Evolutionary conservation across 106 monocot genomes (phyloP).

Genomic region (Dendrobium officinale): DNA sequence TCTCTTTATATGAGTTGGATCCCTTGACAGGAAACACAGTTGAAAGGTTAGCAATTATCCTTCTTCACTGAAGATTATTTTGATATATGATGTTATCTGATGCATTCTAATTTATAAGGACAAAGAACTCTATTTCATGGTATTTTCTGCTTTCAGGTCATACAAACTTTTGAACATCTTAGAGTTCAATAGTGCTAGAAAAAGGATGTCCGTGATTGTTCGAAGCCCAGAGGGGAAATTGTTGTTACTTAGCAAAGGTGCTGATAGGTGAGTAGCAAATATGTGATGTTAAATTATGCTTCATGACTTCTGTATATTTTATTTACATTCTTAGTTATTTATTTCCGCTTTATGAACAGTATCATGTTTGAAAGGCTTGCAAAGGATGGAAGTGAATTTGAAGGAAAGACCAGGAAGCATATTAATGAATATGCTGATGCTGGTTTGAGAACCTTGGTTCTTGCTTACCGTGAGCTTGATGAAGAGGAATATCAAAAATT

Average conservation of each 20-base stretch:
- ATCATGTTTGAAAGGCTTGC: constrained; percentile 86
- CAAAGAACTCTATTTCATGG: constrained; percentile 3
- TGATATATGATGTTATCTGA: background rate
- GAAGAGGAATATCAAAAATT: constrained; percentile 63
- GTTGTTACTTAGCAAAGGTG: constrained; percentile 80
- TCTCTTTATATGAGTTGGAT: constrained; percentile 66
- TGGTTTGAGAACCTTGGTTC: constrained; percentile 85
- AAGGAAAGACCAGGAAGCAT: constrained; percentile 62
- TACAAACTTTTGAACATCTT: constrained; percentile 81
- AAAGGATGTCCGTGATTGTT: constrained; percentile 89
- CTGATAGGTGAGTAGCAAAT: constrained; percentile 51
- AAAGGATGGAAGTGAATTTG: constrained; percentile 43
- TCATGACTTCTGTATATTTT: background rate
- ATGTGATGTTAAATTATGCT: background rate
- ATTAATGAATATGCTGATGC: constrained; percentile 82
- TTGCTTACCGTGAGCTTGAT: constrained; percentile 83
- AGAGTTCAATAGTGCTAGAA: constrained; percentile 81
- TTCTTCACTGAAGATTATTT: background rate
- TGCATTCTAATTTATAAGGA: background rate
- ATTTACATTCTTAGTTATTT: background rate
- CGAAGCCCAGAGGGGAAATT: constrained; percentile 57
- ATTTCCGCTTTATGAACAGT: constrained; percentile 25
- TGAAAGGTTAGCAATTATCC: constrained; percentile 38
- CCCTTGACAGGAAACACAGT: constrained; percentile 28
- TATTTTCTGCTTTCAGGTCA: constrained; percentile 32